Evolutionary conservation across 208 protist species (phyloP), one percentile per base, ranked within the genome.

Genomic region (Angomonas ambiguus): DNA sequence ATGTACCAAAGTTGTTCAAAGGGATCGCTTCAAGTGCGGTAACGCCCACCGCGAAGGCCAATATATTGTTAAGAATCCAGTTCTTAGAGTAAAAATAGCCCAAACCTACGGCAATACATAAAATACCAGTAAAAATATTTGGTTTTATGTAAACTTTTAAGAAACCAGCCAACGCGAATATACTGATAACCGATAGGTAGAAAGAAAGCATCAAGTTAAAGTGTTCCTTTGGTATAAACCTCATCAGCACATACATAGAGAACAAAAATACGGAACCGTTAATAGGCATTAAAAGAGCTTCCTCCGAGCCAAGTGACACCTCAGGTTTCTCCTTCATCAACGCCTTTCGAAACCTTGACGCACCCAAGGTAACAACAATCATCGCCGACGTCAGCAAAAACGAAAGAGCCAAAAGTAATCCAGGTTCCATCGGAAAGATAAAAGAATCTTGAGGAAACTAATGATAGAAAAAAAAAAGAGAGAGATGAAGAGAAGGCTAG

Each of bases 11-110:
- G 3, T 60, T 75, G 33, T 61, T 71, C 16, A 93, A 38, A 6
- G 77, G 83, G 1, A 95, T 25, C 8, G 62, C 61, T 64, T 85
- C 74, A 48, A 97, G 69, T 18, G 85, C 66, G 1, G 63, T 75
- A 57, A 98, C 81, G 51, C 79, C 86, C 48, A 99, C 91, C 24
- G 82, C 65, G 38, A 98, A 71, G n/a, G 93, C 96, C 22, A 99
- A 71, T 22, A 98, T 69, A 71, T 99, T 96, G 71, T 97, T 98
- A 33, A 82, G 77, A 22, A 98, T 64, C 96, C 97, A 99, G 73
- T 96, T 91, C 30, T 88, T 83, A 0, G 87, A 93, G 32, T 72
- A 51, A 16, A 88, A 78, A 61, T 96, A 97, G 16, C 62, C 61
- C 2, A 69, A 42, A 11, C 73, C 86, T 10, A 91, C 63, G 16